Percentiles rank a stretch among this genome's conserved stretches.
These are phyloP conservation scores for Usnea hakonensis DNA, from an alignment of 495 filamentous ascomycete species.

Conservation along the genomic window DNA sequence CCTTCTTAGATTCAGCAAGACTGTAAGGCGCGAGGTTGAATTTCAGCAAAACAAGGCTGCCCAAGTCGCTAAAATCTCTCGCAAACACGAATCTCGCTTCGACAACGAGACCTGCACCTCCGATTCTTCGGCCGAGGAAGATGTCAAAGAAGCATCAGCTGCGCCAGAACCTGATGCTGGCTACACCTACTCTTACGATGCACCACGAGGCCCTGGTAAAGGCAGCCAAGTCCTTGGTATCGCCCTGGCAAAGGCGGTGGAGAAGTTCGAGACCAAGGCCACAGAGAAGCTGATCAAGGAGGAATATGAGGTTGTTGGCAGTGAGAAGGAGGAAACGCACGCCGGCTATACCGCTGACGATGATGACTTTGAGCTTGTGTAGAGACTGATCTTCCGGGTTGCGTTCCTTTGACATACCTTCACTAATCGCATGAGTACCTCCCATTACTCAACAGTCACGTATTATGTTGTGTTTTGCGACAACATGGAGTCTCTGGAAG, in stretches of 20 bases:
- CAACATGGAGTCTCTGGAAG: neutral
- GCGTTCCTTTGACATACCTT: neutral
- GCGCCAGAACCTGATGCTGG: constrained; percentile 35
- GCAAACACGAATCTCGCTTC: constrained; percentile 32
- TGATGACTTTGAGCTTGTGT: constrained; percentile 39
- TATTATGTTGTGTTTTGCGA: neutral
- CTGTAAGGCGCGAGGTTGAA: constrained; percentile 27
- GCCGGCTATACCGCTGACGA: constrained; percentile 34
- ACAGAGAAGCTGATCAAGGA: constrained; percentile 50
- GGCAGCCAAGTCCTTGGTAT: constrained; percentile 49
- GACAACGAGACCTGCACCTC: constrained; percentile 27
- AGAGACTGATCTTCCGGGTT: neutral
- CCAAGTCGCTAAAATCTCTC: constrained; percentile 31
- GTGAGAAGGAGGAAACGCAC: constrained; percentile 33
- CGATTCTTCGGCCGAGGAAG: constrained; percentile 34
- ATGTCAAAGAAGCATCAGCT: constrained; percentile 37
- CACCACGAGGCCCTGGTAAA: constrained; percentile 34
- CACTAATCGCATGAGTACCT: neutral
- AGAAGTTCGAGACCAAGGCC: constrained; percentile 48
- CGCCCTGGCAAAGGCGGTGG: constrained; percentile 47
- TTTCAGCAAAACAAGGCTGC: constrained; percentile 29
- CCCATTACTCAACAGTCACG: neutral
- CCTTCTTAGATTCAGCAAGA: constrained; percentile 3
- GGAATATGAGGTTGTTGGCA: constrained; percentile 50
- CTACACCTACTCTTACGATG: constrained; percentile 43